Percentiles rank a stretch among this genome's conserved stretches.
Evolutionary conservation across 2,329 filamentous ascomycete genomes (phyloP).

Genomic region (Aspergillus thermomutatus): DNA sequence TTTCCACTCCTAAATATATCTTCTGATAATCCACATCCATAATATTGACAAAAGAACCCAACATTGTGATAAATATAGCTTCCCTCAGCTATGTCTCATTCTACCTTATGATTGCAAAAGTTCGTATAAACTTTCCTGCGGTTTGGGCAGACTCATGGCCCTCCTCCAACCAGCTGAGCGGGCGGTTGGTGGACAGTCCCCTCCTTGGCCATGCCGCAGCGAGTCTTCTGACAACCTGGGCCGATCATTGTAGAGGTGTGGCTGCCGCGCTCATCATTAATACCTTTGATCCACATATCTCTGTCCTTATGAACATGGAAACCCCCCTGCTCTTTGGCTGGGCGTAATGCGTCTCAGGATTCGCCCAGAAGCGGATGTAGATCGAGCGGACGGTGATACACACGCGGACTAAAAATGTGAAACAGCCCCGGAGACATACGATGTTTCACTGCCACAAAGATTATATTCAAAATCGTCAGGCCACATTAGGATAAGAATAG

Average conservation of each 20-base stretch:
- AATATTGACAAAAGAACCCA: not conserved
- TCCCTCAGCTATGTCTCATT: not conserved
- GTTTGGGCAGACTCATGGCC: not conserved
- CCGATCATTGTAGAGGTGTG: slow-evolving; percentile 6
- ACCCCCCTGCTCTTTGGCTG: slow-evolving; percentile 2
- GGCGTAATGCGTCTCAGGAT: slow-evolving; percentile 7
- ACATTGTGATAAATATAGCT: not conserved
- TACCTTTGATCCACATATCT: slow-evolving; percentile 10
- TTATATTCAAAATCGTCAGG: not conserved
- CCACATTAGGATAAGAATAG: not conserved
- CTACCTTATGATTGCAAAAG: not conserved
- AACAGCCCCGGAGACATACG: not conserved
- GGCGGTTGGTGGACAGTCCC: slow-evolving; percentile 1
- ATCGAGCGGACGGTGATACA: not conserved
- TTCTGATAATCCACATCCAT: not conserved
- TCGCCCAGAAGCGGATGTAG: not conserved
- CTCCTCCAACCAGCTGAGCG: slow-evolving; percentile 4
- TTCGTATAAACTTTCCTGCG: not conserved
- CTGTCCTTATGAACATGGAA: slow-evolving; percentile 4
- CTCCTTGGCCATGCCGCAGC: slow-evolving; percentile 6
- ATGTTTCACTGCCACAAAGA: not conserved
- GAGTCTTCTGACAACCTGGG: slow-evolving; percentile 19
- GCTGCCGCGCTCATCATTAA: slow-evolving; percentile 3
- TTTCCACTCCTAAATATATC: not conserved
- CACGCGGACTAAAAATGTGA: not conserved